Conservation (phyloP, 305 asterid species). For the Solanum hybrid region DNA sequence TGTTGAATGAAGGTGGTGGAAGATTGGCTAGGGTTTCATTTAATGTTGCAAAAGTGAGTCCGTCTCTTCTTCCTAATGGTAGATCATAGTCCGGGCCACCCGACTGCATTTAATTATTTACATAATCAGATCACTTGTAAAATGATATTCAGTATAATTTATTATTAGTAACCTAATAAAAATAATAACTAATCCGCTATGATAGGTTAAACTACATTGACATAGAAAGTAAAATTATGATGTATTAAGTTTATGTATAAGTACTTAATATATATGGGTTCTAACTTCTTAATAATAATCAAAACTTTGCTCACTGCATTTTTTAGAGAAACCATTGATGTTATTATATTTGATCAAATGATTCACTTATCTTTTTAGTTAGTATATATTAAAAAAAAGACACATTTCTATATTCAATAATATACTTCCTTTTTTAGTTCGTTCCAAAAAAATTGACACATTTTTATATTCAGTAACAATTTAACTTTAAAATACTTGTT, state of each 20-base stretch:
- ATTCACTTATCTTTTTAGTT: background rate
- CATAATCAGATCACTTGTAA: background rate
- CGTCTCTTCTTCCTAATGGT: slow-evolving; percentile 64
- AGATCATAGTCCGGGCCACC: slow-evolving; percentile 61
- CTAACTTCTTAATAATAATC: background rate
- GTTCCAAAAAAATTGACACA: too few species aligned
- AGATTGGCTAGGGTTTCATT: slow-evolving; percentile 45
- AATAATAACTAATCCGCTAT: background rate
- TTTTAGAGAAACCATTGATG: fast-evolving
- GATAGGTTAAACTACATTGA: background rate
- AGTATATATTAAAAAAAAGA: too few species aligned
- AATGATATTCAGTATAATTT: background rate
- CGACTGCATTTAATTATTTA: slow-evolving; percentile 22
- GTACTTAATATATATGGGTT: background rate
- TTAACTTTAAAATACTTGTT: too few species aligned
- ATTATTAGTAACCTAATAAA: background rate
- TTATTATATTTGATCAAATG: background rate
- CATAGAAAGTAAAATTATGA: background rate
- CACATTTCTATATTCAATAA: background rate
- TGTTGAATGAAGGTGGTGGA: slow-evolving; percentile 49
- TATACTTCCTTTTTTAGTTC: too few species aligned
- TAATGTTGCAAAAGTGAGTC: slow-evolving; percentile 36
- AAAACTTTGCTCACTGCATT: background rate
- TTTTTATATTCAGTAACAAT: background rate
- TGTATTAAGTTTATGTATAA: too few species aligned